A percentile compares a stretch with the other conserved stretches of the same genome.
Conservation (phyloP, 2,329 filamentous ascomycete species). For the Huntiella savannae region DNA sequence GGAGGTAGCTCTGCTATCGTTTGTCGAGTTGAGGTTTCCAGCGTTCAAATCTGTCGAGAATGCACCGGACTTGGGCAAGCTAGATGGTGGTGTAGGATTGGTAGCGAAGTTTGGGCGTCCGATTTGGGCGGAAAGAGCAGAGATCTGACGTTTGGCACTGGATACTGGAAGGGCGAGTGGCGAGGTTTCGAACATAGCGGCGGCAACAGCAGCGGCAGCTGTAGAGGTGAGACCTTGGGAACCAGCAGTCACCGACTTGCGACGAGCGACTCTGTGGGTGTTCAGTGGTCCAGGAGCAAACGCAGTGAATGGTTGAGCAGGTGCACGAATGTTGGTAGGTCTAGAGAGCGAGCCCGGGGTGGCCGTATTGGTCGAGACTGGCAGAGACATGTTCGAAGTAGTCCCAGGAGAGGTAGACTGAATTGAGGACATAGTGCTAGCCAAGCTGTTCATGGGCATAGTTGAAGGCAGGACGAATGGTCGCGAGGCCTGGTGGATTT, state of each 20-base stretch:
- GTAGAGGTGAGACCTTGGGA: constrained; percentile 2
- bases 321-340: constrained; percentile 51
- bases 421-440: constrained; percentile 15
- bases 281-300: constrained; percentile 56
- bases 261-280: constrained; percentile 68
- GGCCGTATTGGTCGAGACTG: constrained; percentile 19
- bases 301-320: constrained; percentile 51
- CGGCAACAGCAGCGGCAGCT: constrained; percentile 18
- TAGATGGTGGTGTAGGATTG: constrained; percentile 38
- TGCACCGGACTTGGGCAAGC: constrained; percentile 41
- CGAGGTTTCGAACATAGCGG: constrained; percentile 24
- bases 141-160: constrained; percentile 8
- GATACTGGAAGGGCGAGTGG: constrained; percentile 21
- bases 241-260: constrained; percentile 74
- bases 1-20: neutral
- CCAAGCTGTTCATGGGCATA: constrained; percentile 7
- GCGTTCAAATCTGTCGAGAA: constrained; percentile 22
- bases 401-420: constrained; percentile 15
- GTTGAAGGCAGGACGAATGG: constrained; percentile 20
- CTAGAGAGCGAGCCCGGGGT: constrained; percentile 31
- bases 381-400: neutral
- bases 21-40: neutral
- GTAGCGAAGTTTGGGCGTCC: neutral
- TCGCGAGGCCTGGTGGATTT: constrained; percentile 46
- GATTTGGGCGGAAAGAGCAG: constrained; percentile 2